Percentiles rank a stretch among this genome's conserved stretches.
phyloP scores from a whole-genome alignment of 805 yeast species.

The Dipodascopsis uninucleata region DNA sequence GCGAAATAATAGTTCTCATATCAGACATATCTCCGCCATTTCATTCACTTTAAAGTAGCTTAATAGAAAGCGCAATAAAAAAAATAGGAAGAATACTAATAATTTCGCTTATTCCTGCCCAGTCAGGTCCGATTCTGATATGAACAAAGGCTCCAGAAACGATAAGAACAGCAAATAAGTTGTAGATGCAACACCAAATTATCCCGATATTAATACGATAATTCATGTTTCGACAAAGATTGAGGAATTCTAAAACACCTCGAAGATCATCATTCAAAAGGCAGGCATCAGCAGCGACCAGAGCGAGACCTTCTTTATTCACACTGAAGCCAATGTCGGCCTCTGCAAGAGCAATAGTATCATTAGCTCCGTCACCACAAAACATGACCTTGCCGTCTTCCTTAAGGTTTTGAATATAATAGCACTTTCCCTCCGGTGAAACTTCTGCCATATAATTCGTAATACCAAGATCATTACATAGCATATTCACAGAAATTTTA shows the following conservation, averaged over 20 bases:
- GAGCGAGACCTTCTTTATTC: slow-evolving; percentile 13
- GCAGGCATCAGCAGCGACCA: slow-evolving; percentile 18
- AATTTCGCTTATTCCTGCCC: slow-evolving; percentile 22
- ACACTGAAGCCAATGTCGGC: slow-evolving; percentile 71
- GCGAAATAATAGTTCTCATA: too few relatives aligned
- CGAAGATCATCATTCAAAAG: slow-evolving; percentile 9
- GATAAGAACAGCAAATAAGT: slow-evolving; percentile 15
- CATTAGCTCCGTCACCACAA: slow-evolving; percentile 92
- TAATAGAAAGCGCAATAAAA: slow-evolving; percentile 10
- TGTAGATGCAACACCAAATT: slow-evolving; percentile 15
- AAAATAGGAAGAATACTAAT: slow-evolving; percentile 19
- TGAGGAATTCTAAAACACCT: slow-evolving; percentile 9
- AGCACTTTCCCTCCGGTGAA: slow-evolving; percentile 15
- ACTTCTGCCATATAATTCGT: slow-evolving; percentile 11
- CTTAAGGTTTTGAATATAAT: slow-evolving; percentile 12
- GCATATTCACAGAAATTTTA: slow-evolving; percentile 4
- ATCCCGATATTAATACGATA: slow-evolving; percentile 7
- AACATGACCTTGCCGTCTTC: slow-evolving; percentile 53
- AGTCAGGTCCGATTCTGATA: slow-evolving; percentile 16
- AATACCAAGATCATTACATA: slow-evolving; percentile 13
- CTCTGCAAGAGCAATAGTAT: slow-evolving; percentile 84
- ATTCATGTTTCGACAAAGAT: slow-evolving; percentile 1
- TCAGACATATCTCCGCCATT: too few relatives aligned
- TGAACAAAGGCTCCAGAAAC: slow-evolving; percentile 22
- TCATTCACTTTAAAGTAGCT: too few relatives aligned